phyloP scores from a whole-genome alignment of 108 stramenopile genomes.

The Cyclotella kingstonii region DNA sequence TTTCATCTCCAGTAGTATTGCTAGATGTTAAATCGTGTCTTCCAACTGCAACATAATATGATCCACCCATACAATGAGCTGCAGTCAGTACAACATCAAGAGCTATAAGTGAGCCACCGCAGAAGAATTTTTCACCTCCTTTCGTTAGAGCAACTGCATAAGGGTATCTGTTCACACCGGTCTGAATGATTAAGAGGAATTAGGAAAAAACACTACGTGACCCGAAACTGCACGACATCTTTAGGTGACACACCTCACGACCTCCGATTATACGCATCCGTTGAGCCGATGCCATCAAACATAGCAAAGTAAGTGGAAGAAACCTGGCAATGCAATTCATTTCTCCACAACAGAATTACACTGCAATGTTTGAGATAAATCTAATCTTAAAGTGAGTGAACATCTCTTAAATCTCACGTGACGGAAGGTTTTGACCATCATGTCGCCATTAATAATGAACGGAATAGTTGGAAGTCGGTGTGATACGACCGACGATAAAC shows the following conservation, averaged over 20 bases:
- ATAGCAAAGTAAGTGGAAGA: neutral
- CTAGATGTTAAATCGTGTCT: neutral
- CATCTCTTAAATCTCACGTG: no score
- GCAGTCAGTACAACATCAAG: constrained; percentile 15
- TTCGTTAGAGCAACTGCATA: constrained; percentile 26
- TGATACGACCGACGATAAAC: no score
- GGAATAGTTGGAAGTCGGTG: no score
- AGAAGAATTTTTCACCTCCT: constrained; percentile 8
- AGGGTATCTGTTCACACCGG: neutral
- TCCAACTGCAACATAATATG: constrained; percentile 1
- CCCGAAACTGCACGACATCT: neutral
- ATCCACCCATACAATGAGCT: constrained; percentile 11
- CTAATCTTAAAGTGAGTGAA: no score
- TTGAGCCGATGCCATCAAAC: neutral
- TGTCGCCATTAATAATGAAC: no score
- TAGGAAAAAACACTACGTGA: neutral
- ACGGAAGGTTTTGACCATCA: no score
- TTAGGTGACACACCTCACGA: neutral
- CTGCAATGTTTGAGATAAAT: neutral
- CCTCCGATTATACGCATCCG: constrained; percentile 4
- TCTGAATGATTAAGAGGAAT: neutral
- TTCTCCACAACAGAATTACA: neutral
- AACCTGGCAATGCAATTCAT: no score
- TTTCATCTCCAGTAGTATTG: constrained; percentile 5
- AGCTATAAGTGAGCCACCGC: constrained; percentile 49